Base-by-base conservation (phyloP, 176 grass and related monocot genomes). In the Urochloa ruziziensis region DNA sequence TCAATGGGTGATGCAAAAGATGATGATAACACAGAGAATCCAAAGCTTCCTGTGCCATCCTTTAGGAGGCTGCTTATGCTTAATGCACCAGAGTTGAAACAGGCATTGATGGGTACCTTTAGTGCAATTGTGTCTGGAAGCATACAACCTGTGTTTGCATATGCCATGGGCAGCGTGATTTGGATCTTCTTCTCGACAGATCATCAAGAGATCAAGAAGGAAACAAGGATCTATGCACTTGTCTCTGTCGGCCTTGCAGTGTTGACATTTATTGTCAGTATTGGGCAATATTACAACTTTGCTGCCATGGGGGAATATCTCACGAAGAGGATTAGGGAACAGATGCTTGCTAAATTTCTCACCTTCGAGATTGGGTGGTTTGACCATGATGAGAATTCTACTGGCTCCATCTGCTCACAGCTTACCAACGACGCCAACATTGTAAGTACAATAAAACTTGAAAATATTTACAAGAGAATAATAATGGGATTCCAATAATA, bases 281-380 rank as follows among this genome's bases (percentile, higher is more conserved):
- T 97, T 25, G 90, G 83, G 40, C 92, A 94, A 79, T 88, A 97
- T 74, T 97, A 97, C 89, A 97, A 94, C 88, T 97, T 97, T n/a
- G 95, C 92, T 34, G 82, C 89, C 43, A 97, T 97, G 95, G 95
- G 95, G 3, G 95, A 97, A 74, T 97, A 94, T 70, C 86, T 97
- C 46, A 97, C 95, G 75, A 97, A 97, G 88, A 94, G 95, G 75
- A 62, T 97, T 16, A 86, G 95, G 71, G 86, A 91, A 72, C 87
- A 89, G 56, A 94, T 97, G 92, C 83, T 97, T 7, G 49, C 86
- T 65, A 94, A 97, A 89, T 92, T 92, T 35, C 87, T 94, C 63
- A 97, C 95, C 12, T 97, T 94, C 3, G 95, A 97, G 70, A 82
- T 97, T 7, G 95, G 88, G 14, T 97, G 95, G 95, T 97, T 94